Percentiles rank a stretch among this genome's conserved stretches.
phyloP scores from a whole-genome alignment of 495 filamentous ascomycete genomes.

The Penicillium robsamsonii region DNA sequence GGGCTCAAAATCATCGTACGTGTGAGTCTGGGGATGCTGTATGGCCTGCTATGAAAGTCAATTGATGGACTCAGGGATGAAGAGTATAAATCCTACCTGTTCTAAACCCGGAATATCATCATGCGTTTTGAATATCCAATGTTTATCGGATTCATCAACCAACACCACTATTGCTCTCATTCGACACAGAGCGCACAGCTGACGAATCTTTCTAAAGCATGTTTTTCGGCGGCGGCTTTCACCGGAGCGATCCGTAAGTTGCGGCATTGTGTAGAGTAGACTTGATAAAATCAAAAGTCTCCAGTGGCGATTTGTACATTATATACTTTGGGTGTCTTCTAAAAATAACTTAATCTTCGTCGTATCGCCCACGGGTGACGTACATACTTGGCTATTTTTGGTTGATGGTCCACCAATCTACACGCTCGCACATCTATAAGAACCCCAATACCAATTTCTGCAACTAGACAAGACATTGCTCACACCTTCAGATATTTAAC shows the following conservation, averaged over 20 bases:
- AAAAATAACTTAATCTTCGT: conserved; percentile 6
- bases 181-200: conserved; percentile 9
- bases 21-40: conserved; percentile 1
- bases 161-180: conserved; percentile 11
- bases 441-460: not conserved
- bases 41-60: conserved; percentile 6
- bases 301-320: conserved; percentile 2
- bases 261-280: conserved; percentile 1
- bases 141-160: conserved; percentile 3
- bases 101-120: conserved; percentile 12
- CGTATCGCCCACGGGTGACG: conserved; percentile 6
- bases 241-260: conserved; percentile 1
- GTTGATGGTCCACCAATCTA: not conserved
- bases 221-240: conserved; percentile 15
- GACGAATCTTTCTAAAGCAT: conserved; percentile 17
- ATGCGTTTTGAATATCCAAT: conserved; percentile 17
- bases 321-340: conserved; percentile 2
- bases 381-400: conserved; percentile 7
- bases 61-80: not conserved
- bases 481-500: too few species aligned
- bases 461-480: not conserved
- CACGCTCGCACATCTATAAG: not conserved
- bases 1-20: conserved; percentile 8
- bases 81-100: conserved; percentile 6
- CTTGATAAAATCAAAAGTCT: not conserved